Percentiles rank a stretch among this genome's conserved stretches.
These are phyloP conservation scores for Pisolithus marmoratus DNA, from an alignment of 768 basidiomycete species.

Conservation along the genomic window DNA sequence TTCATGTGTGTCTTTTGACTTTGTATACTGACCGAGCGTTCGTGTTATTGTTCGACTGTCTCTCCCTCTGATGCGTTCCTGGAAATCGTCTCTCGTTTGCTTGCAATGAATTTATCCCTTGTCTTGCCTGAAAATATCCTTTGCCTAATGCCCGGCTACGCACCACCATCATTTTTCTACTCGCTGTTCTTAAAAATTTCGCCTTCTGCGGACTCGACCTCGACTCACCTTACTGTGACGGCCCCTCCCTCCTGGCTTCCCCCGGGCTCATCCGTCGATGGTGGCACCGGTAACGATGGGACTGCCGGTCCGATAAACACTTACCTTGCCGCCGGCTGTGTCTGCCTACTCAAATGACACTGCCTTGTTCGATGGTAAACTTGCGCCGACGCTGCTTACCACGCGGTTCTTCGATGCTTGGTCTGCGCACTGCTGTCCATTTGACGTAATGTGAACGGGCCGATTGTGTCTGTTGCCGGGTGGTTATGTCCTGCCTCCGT, in stretches of 20 bases:
- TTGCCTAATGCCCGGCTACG: no score
- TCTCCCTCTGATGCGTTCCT: background rate
- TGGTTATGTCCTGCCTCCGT: background rate
- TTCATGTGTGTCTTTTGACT: background rate
- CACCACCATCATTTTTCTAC: background rate
- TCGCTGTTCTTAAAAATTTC: no score
- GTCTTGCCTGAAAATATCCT: no score
- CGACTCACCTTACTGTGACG: no score
- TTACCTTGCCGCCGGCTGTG: conserved; percentile 10
- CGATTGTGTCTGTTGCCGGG: background rate
- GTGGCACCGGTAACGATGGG: background rate
- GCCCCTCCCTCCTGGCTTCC: no score
- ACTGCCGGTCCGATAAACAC: conserved; percentile 10
- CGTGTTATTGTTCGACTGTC: background rate
- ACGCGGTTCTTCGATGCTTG: background rate
- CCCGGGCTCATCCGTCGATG: no score
- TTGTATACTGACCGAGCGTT: background rate
- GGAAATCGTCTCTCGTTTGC: background rate
- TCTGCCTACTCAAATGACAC: background rate
- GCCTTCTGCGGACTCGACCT: no score
- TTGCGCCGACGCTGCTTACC: conserved; percentile 1
- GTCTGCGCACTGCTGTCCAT: background rate
- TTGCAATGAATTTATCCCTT: no score
- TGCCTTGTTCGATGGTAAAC: conserved; percentile 1
- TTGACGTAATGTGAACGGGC: background rate